A percentile compares a stretch with the other conserved stretches of the same genome.
phyloP scores from a whole-genome alignment of 495 filamentous ascomycete species.

The Bombardia bombarda region DNA sequence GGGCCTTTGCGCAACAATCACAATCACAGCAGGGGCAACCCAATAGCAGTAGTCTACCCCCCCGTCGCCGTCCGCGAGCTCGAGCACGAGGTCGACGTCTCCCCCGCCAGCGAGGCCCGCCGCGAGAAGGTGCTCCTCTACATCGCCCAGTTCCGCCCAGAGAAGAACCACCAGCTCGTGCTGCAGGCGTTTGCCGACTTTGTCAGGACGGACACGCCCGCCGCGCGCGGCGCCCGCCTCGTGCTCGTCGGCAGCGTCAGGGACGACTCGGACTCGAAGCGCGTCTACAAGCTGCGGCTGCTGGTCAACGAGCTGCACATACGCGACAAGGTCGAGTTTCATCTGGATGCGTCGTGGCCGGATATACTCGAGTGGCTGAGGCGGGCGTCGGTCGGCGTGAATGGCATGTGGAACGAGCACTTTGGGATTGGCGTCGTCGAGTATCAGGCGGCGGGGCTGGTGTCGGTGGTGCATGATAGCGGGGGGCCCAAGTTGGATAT shows the following conservation, averaged over 20 bases:
- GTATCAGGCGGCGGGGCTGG: conserved; percentile 90
- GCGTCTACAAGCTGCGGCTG: conserved; percentile 85
- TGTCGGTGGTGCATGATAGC: conserved; percentile 83
- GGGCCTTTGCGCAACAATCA: conserved; percentile 39
- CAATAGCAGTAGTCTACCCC: conserved; percentile 73
- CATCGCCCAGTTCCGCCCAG: conserved; percentile 94
- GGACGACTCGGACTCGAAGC: conserved; percentile 70
- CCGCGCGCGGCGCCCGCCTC: conserved; percentile 52
- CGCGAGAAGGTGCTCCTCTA: conserved; percentile 71
- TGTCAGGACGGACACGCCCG: conserved; percentile 30
- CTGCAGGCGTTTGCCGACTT: conserved; percentile 76
- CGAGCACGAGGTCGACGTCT: conserved; percentile 59
- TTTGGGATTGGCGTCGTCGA: conserved; percentile 98
- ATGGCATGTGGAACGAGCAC: conserved; percentile 99
- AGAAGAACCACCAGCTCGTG: conserved; percentile 88
- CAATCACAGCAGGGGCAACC: conserved; percentile 29
- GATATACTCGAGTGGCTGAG: conserved; percentile 72
- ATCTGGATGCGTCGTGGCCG: conserved; percentile 81
- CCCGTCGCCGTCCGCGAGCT: conserved; percentile 85
- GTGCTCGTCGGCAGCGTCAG: conserved; percentile 84
- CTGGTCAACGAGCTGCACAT: conserved; percentile 82
- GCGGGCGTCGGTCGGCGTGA: conserved; percentile 72
- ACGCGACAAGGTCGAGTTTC: conserved; percentile 74
- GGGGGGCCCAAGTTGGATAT: conserved; percentile 93
- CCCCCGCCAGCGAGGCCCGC: conserved; percentile 51